Conservation (phyloP, 106 monocot genomes). For the Acanthochlamys bracteata region DNA sequence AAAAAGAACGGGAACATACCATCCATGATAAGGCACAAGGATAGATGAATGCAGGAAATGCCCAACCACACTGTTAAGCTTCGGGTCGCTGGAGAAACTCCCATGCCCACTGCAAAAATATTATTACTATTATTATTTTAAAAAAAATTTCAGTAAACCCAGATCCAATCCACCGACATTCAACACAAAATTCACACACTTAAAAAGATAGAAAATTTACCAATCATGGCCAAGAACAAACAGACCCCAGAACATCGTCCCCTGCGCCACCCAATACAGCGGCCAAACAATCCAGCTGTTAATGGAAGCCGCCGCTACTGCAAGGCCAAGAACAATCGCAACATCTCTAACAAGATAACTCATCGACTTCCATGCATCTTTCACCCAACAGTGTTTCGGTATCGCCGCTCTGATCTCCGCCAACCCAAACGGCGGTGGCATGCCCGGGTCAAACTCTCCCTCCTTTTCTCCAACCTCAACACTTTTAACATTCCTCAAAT, state of each 20-base stretch:
- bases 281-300: conserved; percentile 26
- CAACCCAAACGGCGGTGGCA: conserved; percentile 27
- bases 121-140: too few species aligned
- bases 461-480: not conserved
- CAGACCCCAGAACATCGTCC: conserved; percentile 39
- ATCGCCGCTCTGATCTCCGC: conserved; percentile 36
- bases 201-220: too few species aligned
- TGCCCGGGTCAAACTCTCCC: conserved; percentile 10
- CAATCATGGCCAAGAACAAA: conserved; percentile 38
- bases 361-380: conserved; percentile 23
- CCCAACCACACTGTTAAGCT: conserved; percentile 56
- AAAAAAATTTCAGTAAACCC: too few species aligned
- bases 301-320: too few species aligned
- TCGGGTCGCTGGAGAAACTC: conserved; percentile 55
- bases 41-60: conserved; percentile 64
- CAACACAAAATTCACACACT: not conserved
- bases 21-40: conserved; percentile 81
- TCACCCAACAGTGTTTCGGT: conserved; percentile 46
- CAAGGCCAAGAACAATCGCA: conserved; percentile 15
- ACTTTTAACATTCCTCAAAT: not conserved
- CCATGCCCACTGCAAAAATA: conserved; percentile 70
- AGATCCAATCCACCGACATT: too few species aligned
- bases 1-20: conserved; percentile 2
- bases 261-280: conserved; percentile 28
- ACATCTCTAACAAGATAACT: conserved; percentile 19